phyloP scores from a whole-genome alignment of 2,329 filamentous ascomycete species.

The Aspergillus sp. region DNA sequence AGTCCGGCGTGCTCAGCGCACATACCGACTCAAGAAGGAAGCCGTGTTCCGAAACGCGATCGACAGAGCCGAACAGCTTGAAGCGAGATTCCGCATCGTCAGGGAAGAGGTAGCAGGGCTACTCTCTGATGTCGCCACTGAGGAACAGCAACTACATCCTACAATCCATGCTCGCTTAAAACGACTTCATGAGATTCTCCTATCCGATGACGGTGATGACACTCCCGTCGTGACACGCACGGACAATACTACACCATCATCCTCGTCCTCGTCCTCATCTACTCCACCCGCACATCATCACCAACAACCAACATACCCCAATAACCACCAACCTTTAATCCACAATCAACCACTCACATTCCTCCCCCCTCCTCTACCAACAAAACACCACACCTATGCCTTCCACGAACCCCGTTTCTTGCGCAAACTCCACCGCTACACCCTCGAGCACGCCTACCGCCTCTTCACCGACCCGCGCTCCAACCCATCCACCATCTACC shows the following conservation, averaged over 20 bases:
- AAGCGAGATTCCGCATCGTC: not conserved
- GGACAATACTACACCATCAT: no score
- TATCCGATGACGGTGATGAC: no score
- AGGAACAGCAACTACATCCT: no score
- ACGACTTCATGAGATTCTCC: no score
- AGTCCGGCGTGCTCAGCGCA: not conserved
- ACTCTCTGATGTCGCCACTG: no score
- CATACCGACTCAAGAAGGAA: not conserved
- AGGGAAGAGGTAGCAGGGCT: no score
- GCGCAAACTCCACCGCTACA: conserved; percentile 67
- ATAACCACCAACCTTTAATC: no score
- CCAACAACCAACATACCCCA: no score
- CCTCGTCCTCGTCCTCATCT: no score
- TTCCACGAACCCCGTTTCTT: conserved; percentile 25
- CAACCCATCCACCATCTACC: conserved; percentile 52
- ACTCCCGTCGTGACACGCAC: no score
- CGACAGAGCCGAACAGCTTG: not conserved
- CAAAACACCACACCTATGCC: not conserved
- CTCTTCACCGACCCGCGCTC: conserved; percentile 54
- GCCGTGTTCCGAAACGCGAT: not conserved
- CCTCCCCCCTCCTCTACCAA: not conserved
- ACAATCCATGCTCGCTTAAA: no score
- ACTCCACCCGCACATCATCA: no score
- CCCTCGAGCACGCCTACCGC: conserved; percentile 63
- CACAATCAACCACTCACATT: not conserved